Evolutionary conservation across 2,329 filamentous ascomycete species (phyloP).

Genomic region (Pezicula neosporulosa): DNA sequence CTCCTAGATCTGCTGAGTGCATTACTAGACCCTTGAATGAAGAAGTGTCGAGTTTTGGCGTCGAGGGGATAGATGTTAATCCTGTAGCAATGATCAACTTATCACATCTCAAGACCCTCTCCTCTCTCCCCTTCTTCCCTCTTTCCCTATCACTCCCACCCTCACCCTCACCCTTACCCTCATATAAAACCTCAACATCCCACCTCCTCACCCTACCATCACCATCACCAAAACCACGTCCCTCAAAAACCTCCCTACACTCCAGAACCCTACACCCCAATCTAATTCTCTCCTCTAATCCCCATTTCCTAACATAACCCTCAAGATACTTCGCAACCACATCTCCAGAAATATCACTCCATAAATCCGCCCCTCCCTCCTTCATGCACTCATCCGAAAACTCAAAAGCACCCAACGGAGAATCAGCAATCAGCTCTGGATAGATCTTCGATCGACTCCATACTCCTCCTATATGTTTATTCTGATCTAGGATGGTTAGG

Average conservation of each 20-base stretch:
- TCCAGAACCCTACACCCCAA: conserved; percentile 40
- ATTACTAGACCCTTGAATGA: conserved; percentile 7
- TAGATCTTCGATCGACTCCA: conserved; percentile 67
- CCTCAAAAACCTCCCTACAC: conserved; percentile 2
- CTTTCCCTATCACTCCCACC: too few relatives aligned
- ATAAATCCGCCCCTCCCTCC: neutral
- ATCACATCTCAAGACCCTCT: conserved; percentile 1
- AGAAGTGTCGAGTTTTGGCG: conserved; percentile 7
- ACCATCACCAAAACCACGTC: too few relatives aligned
- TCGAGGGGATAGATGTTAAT: conserved; percentile 4
- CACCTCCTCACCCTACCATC: neutral
- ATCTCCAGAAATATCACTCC: conserved; percentile 3
- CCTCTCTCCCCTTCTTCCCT: neutral
- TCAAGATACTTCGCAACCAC: conserved; percentile 10
- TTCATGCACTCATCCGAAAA: conserved; percentile 62
- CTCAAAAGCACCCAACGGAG: conserved; percentile 67
- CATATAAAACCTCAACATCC: conserved; percentile 4
- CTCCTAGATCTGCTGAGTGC: conserved; percentile 9
- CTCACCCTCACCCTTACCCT: neutral
- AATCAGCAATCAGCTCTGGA: conserved; percentile 67
- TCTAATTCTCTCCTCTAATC: conserved; percentile 2
- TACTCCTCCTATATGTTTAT: conserved; percentile 58
- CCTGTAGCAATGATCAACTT: conserved; percentile 14
- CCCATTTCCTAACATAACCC: conserved; percentile 9
- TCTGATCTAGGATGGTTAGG: conserved; percentile 55